Evolutionary conservation across 257 asterid species (phyloP), one percentile per base, ranked within the genome.

Genomic region (Fraxinus cuspidata): DNA sequence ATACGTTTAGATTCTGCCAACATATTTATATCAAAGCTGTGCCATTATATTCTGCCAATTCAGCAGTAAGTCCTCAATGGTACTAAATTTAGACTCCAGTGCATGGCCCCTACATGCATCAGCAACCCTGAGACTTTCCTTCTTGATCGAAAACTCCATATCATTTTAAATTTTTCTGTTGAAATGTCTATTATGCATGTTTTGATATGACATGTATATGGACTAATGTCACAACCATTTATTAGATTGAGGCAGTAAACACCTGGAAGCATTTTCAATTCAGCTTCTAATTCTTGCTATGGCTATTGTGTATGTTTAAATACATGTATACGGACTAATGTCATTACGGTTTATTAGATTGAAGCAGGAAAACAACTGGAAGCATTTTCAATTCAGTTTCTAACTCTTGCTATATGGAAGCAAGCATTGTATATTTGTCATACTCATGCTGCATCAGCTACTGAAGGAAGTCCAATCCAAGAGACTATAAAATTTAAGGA

Each of bases 401-500:
- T 90, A 63, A 86, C 84, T 88, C 97, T 94, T 84, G 97, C 98
- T 79, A 87, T 89, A 80, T 90, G 98, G 98, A 94, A 94, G 91
- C 94, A 94, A 85, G 97, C 96, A 34, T 74, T 94, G 81, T 83
- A 88, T 79, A 87, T 94, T 40, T 92, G 96, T 84, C 97, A 89
- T 76, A 84, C 96, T 37, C 91, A 86, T 83, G 94, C 96, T 38
- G 93, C 96, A 63, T 92, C 96, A 74, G 94, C 95, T 60, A 72
- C 83, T 75, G 97, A 92, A 85, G 92, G 92, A 80, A 84, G 86
- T 83, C 88, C 90, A 12, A 76, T 79, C 80, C 86, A 78, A 75
- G 91, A 87, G 71, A 74, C 85, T 58, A 68, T 81, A 69, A 84
- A 80, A 84, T 81, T 75, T 74, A 80, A 82, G 77, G 87, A 92